Base-by-base conservation (phyloP, 148 eudicot species). In the Rhododendron williamsianum region DNA sequence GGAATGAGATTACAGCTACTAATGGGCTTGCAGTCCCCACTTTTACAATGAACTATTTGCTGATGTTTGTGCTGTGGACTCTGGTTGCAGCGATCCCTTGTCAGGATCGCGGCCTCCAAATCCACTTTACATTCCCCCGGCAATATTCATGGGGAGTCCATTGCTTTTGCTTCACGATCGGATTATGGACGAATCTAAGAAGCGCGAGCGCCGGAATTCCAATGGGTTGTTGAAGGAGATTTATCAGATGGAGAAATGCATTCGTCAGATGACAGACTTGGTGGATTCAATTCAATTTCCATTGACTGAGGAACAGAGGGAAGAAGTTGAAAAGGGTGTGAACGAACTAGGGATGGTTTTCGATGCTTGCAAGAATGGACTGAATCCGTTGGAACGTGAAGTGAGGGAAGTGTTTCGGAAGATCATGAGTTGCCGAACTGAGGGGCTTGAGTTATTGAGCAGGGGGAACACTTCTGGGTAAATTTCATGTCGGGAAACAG, bases 41-140 rank as follows among this genome's bases (percentile, higher is more conserved):
- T 35, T 94, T 88, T 74, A 84, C 91, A 15, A 94, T 94, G 93
- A 86, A 90, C 67, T 92, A 85, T 74, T 85, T 94, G n/a, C 87
- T 91, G 25, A 85, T 91, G 92, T 91, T 92, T 84, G 93, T 91
- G 4, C 80, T 91, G 83, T 94, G 96, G 96, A 88, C 82, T 38
- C 90, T 94, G n/a, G 94, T 94, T 25, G 96, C 93, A 54, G 92
- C 94, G 4, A 88, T 94, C 81, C 96, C 96, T 2, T 94, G 96
- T 87, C 96, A 94, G 82, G 95, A 94, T 78, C 89, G 94, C 19
- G 82, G 92, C 60, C 84, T 91, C 84, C 93, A 90, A 33, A 86
- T 90, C 69, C 87, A 91, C 71, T 92, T 92, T 38, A 69, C 95
- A 2, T 84, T 92, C 81, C 95, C 93, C 0, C 86, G 90, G 76